These are phyloP conservation scores for Eragrostis curvula DNA, from an alignment of 176 grass and related monocot species.

Conservation along the genomic window DNA sequence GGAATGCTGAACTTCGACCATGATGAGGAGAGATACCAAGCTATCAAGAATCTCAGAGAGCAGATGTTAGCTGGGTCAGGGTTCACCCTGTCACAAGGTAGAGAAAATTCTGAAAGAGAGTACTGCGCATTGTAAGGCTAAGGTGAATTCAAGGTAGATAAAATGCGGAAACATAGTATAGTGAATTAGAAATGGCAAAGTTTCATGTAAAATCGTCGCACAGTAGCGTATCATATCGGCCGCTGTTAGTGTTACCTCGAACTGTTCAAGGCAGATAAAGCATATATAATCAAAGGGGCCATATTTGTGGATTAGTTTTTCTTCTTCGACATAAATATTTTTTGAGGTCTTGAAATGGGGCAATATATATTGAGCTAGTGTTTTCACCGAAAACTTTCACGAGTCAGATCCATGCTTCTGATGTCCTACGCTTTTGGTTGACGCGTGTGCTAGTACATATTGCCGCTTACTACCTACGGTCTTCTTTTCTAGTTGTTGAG, in stretches of 20 bases:
- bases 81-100: slow-evolving; percentile 54
- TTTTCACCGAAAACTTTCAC: too few relatives aligned
- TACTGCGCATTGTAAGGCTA: slow-evolving; percentile 47
- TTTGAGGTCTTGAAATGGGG: too few relatives aligned
- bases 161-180: background rate
- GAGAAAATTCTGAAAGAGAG: slow-evolving; percentile 33
- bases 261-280: background rate
- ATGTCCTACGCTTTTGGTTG: too few relatives aligned
- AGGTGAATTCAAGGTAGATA: background rate
- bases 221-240: background rate
- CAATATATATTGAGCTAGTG: too few relatives aligned
- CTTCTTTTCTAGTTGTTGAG: too few relatives aligned
- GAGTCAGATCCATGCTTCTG: too few relatives aligned
- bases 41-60: slow-evolving; percentile 78
- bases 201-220: background rate
- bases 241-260: background rate
- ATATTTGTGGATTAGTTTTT: background rate
- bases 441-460: too few relatives aligned
- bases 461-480: too few relatives aligned
- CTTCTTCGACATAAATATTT: too few relatives aligned
- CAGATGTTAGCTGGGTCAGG: slow-evolving; percentile 77
- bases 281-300: background rate
- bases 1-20: slow-evolving; percentile 52
- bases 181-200: background rate
- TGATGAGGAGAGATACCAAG: slow-evolving; percentile 71